phyloP scores from a whole-genome alignment of 2,329 filamentous ascomycete genomes.

The Triangularia setosa region DNA sequence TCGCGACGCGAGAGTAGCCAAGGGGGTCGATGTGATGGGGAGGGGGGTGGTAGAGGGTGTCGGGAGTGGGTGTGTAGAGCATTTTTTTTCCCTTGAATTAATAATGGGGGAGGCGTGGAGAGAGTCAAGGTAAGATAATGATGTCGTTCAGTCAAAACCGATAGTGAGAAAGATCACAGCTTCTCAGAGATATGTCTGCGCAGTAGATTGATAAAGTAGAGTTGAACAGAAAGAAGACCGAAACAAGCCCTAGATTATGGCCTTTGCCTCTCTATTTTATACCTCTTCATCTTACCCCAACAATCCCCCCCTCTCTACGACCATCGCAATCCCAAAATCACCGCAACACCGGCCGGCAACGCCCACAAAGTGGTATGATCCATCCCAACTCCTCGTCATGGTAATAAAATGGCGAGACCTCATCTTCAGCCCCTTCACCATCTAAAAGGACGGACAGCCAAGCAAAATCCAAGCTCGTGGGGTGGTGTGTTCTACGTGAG shows the following conservation, averaged over 20 bases:
- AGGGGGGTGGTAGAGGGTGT: slow-evolving; percentile 9
- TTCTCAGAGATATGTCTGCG: too few species aligned
- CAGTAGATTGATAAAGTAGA: not conserved
- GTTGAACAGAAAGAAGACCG: not conserved
- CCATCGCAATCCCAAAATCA: not conserved
- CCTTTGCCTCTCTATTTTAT: not conserved
- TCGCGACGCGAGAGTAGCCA: slow-evolving; percentile 29
- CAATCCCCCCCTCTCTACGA: not conserved
- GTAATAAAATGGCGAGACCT: not conserved
- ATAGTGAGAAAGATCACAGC: too few species aligned
- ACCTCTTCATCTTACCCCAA: not conserved
- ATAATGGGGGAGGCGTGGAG: too few species aligned
- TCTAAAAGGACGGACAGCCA: not conserved
- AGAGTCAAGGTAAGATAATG: too few species aligned
- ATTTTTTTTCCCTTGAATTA: not conserved
- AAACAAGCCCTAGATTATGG: not conserved
- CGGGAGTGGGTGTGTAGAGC: not conserved
- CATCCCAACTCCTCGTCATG: not conserved
- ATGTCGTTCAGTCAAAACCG: too few species aligned
- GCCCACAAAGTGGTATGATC: slow-evolving; percentile 2
- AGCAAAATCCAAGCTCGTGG: not conserved
- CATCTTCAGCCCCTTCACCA: not conserved
- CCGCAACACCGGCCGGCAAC: not conserved
- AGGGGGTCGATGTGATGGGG: slow-evolving; percentile 26
- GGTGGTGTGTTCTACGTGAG: not conserved